Percentiles rank a stretch among this genome's conserved stretches.
Evolutionary conservation across 179 eudicot genomes (phyloP).

Genomic region (Spinacia oleracea): DNA sequence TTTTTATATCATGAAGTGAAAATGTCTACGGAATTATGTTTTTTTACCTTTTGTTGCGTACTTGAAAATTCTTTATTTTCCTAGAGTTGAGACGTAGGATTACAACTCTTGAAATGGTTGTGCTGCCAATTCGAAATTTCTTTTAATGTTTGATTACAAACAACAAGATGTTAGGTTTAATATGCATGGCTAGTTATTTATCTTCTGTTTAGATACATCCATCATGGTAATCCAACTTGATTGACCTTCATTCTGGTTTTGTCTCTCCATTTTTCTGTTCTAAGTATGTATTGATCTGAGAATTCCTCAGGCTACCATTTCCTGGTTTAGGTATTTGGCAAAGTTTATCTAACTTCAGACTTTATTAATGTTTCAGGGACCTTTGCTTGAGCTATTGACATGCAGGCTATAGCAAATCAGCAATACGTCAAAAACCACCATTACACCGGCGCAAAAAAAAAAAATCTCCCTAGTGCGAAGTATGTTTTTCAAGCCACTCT

Average conservation of each 20-base stretch:
- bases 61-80: background rate
- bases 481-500: background rate
- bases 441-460: background rate
- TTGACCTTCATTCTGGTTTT: too few relatives aligned
- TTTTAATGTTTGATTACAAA: background rate
- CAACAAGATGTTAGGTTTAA: background rate
- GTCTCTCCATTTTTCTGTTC: too few relatives aligned
- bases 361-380: background rate
- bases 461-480: background rate
- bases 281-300: too few relatives aligned
- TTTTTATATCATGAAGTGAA: background rate
- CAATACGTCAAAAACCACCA: background rate
- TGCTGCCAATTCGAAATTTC: background rate
- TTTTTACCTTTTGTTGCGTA: background rate
- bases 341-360: background rate
- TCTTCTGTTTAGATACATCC: background rate
- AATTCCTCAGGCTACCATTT: background rate
- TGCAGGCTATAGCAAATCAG: background rate
- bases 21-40: background rate
- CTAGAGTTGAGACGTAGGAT: background rate
- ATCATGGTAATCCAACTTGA: too few relatives aligned
- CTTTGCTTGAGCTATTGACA: slow-evolving; percentile 1
- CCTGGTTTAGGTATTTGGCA: background rate
- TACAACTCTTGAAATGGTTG: background rate
- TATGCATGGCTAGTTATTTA: background rate